Conservation (phyloP, 768 basidiomycete genomes). For the Xerocomus brunneocitrinus region DNA sequence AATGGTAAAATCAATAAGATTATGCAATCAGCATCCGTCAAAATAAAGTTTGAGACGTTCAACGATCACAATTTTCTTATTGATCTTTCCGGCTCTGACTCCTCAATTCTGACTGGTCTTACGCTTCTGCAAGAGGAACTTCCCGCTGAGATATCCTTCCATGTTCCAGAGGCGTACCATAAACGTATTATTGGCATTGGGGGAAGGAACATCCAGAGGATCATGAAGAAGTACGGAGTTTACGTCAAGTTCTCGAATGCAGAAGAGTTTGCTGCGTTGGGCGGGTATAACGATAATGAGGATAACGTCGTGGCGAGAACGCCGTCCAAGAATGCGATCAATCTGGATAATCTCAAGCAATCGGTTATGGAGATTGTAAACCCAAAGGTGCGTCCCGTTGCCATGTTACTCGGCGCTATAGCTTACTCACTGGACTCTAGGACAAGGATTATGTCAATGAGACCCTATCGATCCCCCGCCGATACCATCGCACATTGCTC, state of each 20-base stretch:
- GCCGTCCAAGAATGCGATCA: constrained; percentile 94
- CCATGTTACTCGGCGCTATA: neutral
- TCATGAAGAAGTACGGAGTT: constrained; percentile 99
- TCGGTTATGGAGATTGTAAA: constrained; percentile 97
- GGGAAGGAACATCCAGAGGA: constrained; percentile 95
- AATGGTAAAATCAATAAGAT: constrained; percentile 99
- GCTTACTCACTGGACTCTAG: constrained; percentile 35
- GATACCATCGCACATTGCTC: constrained; percentile 91
- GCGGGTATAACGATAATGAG: constrained; percentile 95
- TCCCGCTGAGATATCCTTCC: constrained; percentile 98
- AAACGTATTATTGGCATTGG: constrained; percentile 99
- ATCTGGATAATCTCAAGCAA: constrained; percentile 91
- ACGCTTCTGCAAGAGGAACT: constrained; percentile 92
- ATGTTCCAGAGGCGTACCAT: constrained; percentile 96
- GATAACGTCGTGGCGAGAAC: constrained; percentile 99
- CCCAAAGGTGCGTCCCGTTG: constrained; percentile 65
- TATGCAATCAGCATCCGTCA: constrained; percentile 95
- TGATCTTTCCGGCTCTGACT: constrained; percentile 82
- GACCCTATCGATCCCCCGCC: constrained; percentile 86
- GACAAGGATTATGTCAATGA: constrained; percentile 97
- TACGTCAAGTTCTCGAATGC: constrained; percentile 99
- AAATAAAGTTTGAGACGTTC: constrained; percentile 99
- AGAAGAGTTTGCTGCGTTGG: constrained; percentile 91
- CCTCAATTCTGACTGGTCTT: constrained; percentile 81
- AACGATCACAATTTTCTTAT: constrained; percentile 95